phyloP scores from a whole-genome alignment of 2,329 filamentous ascomycete species.

The Diplodia seriata region DNA sequence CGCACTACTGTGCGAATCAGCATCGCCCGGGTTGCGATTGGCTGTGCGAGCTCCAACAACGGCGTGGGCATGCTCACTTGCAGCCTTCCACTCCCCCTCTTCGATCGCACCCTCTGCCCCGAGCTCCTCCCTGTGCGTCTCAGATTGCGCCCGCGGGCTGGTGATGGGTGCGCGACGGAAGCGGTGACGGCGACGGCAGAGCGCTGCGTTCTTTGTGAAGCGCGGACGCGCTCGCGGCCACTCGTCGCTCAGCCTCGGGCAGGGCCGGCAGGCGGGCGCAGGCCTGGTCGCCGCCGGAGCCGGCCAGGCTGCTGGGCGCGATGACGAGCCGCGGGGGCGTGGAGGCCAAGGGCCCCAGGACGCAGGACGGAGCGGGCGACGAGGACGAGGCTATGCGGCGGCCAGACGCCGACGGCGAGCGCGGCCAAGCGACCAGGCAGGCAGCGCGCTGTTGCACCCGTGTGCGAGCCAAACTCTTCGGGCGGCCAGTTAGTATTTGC shows the following conservation, averaged over 20 bases:
- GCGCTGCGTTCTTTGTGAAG: neutral
- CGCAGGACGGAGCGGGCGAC: slow-evolving; percentile 9
- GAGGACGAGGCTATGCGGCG: slow-evolving; percentile 5
- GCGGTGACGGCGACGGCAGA: slow-evolving; percentile 23
- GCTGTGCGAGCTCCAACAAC: slow-evolving; percentile 33
- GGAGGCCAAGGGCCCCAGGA: neutral
- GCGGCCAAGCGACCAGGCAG: slow-evolving; percentile 6
- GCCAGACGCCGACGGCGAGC: slow-evolving; percentile 14
- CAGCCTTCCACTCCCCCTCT: slow-evolving; percentile 19
- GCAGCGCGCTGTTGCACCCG: slow-evolving; percentile 29
- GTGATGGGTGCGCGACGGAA: slow-evolving; percentile 17
- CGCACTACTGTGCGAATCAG: slow-evolving; percentile 29
- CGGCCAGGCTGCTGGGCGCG: slow-evolving; percentile 17
- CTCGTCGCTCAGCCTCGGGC: slow-evolving; percentile 16
- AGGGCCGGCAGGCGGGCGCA: slow-evolving; percentile 17
- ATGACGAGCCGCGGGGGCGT: slow-evolving; percentile 10
- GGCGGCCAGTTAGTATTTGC: slow-evolving; percentile 21
- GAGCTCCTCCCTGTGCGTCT: slow-evolving; percentile 22
- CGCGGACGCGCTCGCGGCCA: slow-evolving; percentile 10
- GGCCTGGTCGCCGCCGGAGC: slow-evolving; percentile 21
- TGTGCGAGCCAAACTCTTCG: slow-evolving; percentile 28
- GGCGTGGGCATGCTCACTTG: slow-evolving; percentile 32
- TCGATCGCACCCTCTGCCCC: slow-evolving; percentile 1
- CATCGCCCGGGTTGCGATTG: slow-evolving; percentile 32
- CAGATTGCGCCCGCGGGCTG: slow-evolving; percentile 27